Evolutionary conservation across 2,329 filamentous ascomycete genomes (phyloP).

Genomic region (Orbilia brochopaga): DNA sequence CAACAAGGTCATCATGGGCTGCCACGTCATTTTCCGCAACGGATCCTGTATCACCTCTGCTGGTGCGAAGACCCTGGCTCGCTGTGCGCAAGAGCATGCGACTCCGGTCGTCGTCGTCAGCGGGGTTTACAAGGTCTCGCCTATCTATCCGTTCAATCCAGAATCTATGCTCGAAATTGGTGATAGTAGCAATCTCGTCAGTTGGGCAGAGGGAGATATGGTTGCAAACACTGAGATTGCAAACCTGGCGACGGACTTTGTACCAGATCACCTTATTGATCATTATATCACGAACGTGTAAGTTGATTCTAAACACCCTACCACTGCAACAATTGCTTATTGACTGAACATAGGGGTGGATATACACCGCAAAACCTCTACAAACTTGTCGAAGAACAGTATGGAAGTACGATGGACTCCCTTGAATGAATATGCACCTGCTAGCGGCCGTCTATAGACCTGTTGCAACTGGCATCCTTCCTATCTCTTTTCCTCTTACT

Average conservation of each 20-base stretch:
- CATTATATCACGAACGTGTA: slow-evolving; percentile 51
- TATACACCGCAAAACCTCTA: slow-evolving; percentile 43
- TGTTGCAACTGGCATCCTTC: no score
- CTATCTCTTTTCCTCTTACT: not conserved
- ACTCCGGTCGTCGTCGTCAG: slow-evolving; percentile 87
- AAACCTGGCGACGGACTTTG: slow-evolving; percentile 47
- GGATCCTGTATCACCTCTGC: slow-evolving; percentile 83
- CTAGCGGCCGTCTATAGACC: no score
- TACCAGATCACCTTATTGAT: slow-evolving; percentile 39
- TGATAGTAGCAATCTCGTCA: slow-evolving; percentile 43
- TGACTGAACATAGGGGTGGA: slow-evolving; percentile 25
- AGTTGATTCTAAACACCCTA: slow-evolving; percentile 3
- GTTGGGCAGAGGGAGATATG: slow-evolving; percentile 43
- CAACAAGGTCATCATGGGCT: slow-evolving; percentile 91
- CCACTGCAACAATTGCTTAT: slow-evolving; percentile 1
- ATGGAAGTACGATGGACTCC: slow-evolving; percentile 24
- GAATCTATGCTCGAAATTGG: slow-evolving; percentile 86
- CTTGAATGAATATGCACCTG: slow-evolving; percentile 11
- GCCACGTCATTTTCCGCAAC: slow-evolving; percentile 84
- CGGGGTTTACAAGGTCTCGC: slow-evolving; percentile 91
- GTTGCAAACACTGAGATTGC: slow-evolving; percentile 40
- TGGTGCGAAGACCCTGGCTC: slow-evolving; percentile 82
- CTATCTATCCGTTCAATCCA: slow-evolving; percentile 82
- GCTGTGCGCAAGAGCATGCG: slow-evolving; percentile 79
- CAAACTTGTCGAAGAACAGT: slow-evolving; percentile 50